phyloP scores from a whole-genome alignment of 371 early-diverging fungal genomes.

The Syncephalis plumigaleata region DNA sequence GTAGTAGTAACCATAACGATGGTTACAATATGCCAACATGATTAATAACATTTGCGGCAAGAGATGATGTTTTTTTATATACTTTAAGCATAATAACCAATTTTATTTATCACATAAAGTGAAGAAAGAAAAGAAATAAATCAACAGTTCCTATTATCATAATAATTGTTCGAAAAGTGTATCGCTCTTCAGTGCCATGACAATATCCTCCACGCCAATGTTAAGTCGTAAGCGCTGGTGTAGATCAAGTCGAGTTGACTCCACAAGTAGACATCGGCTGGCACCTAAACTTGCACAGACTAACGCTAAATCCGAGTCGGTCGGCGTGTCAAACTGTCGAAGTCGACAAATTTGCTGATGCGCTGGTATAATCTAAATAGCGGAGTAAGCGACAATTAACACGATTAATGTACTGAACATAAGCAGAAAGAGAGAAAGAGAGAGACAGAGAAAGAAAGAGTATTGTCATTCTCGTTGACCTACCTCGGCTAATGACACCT shows the following conservation, averaged over 20 bases:
- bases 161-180: slow-evolving; percentile 17
- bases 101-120: too few species aligned
- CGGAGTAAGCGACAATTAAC: background rate
- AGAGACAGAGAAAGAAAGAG: too few species aligned
- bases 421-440: too few species aligned
- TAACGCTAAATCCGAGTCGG: slow-evolving; percentile 35
- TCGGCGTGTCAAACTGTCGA: slow-evolving; percentile 38
- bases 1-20: too few species aligned
- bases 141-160: too few species aligned
- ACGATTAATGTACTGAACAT: background rate
- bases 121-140: too few species aligned
- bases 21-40: too few species aligned
- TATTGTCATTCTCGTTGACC: too few species aligned
- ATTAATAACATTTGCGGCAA: too few species aligned
- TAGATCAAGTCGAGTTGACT: slow-evolving; percentile 50
- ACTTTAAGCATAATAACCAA: too few species aligned
- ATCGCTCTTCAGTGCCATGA: slow-evolving; percentile 52
- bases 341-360: slow-evolving; percentile 45
- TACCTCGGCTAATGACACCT: slow-evolving; percentile 56
- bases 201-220: slow-evolving; percentile 49
- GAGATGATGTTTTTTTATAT: too few species aligned
- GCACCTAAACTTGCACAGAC: slow-evolving; percentile 53
- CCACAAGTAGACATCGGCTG: slow-evolving; percentile 38
- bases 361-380: slow-evolving; percentile 20
- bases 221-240: slow-evolving; percentile 49